Base-by-base conservation (phyloP, 345 rosid genomes). In the Rhizophora mangle region DNA sequence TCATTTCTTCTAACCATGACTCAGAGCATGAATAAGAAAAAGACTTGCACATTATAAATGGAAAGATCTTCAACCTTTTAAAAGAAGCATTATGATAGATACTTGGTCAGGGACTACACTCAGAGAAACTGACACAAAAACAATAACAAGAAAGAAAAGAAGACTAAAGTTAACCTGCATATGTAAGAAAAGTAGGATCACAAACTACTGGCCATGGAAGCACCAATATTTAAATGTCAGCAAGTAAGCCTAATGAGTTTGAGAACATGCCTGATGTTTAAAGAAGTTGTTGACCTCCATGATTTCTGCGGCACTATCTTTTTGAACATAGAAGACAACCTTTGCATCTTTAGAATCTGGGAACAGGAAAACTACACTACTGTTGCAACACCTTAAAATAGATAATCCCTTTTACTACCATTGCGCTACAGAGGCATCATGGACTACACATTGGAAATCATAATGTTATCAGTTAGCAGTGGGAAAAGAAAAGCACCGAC, bases 41-140 rank as follows among this genome's bases (percentile, higher is more conserved):
- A 47, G 77, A 24, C 24, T 24, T 24, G 24, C 24, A 24, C 24
- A 24, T 24, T 24, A 24, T 24, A 24, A 24, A 24, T 24, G 24
- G 24, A 24, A 24, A 24, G 24, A 24, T 24, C 24, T 24, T 24
- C 24, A 24, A 24, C 24, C 24, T 24, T 24, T 24, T 24, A 71
- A 91, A 89, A 8, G 88, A 79, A 75, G 89, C 78, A 83, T 94
- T 95, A 74, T 72, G 82, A 32, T 68, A 68, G 97, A 83, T 62
- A 84, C 81, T 86, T 79, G 87, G 75, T 87, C 96, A 70, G 94
- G 89, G 46, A 82, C 84, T 21, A 88, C 85, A 67, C 93, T 81
- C 72, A 94, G 82, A 77, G 96, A 96, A 80, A 91, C 97, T 65
- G 98, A 89, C 76, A 89, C 68, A 73, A 94, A 87, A 79, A 91